Conservation (phyloP, 768 basidiomycete genomes). For the Boletus insuetus region DNA sequence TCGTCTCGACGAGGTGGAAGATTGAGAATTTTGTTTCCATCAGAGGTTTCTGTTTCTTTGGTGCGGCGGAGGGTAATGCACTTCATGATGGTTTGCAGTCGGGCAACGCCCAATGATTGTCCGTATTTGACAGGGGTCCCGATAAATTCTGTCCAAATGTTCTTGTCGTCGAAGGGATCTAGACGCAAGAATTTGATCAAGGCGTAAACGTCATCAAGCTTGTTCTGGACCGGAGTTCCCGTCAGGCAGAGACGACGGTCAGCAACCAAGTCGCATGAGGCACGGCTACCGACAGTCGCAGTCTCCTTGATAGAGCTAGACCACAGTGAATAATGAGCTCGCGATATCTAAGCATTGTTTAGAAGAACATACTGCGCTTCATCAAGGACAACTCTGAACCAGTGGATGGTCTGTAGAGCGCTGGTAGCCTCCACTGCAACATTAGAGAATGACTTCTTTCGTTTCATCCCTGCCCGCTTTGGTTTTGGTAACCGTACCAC, state of each 20-base stretch:
- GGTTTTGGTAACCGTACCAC: constrained; percentile 57
- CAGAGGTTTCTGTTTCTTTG: constrained; percentile 79
- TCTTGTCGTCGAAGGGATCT: constrained; percentile 90
- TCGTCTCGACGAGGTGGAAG: constrained; percentile 91
- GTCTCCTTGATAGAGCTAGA: constrained; percentile 94
- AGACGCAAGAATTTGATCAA: constrained; percentile 94
- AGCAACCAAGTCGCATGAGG: constrained; percentile 91
- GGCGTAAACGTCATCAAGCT: constrained; percentile 96
- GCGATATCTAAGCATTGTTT: neutral
- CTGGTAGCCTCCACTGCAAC: constrained; percentile 56
- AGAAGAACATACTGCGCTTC: constrained; percentile 83
- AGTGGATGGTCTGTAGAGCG: constrained; percentile 89
- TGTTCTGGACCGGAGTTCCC: constrained; percentile 99
- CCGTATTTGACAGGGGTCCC: constrained; percentile 92
- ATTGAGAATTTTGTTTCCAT: constrained; percentile 82
- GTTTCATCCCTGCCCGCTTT: constrained; percentile 67
- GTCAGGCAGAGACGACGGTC: constrained; percentile 92
- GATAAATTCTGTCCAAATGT: constrained; percentile 89
- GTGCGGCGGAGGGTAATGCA: constrained; percentile 95
- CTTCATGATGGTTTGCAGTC: constrained; percentile 96
- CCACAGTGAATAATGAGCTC: neutral
- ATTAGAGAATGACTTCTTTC: constrained; percentile 51
- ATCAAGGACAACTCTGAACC: constrained; percentile 94
- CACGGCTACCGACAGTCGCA: constrained; percentile 88
- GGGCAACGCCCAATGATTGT: constrained; percentile 82